Percentiles rank a stretch among this genome's conserved stretches.
Conservation (phyloP, 2,329 filamentous ascomycete species). For the Ophiostoma quercus region DNA sequence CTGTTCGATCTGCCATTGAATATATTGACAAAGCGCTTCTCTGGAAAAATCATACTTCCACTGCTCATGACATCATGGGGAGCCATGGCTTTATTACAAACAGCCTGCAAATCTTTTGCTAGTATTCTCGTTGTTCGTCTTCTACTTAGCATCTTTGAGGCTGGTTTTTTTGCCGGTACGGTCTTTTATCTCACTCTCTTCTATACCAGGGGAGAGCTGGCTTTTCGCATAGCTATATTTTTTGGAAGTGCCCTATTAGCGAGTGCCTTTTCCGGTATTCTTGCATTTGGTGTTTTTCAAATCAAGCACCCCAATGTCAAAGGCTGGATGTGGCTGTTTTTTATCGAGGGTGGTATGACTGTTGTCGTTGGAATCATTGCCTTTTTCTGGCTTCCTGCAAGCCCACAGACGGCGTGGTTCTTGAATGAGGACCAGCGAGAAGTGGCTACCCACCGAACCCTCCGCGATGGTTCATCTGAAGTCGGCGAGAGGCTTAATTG, state of each 20-base stretch:
- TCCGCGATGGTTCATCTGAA: slow-evolving; percentile 25
- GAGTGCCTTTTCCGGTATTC: slow-evolving; percentile 57
- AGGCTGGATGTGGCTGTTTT: slow-evolving; percentile 26
- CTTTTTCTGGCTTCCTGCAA: slow-evolving; percentile 27
- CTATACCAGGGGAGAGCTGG: slow-evolving; percentile 65
- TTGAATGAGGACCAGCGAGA: slow-evolving; percentile 25
- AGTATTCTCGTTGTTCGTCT: slow-evolving; percentile 63
- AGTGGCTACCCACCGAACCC: slow-evolving; percentile 24
- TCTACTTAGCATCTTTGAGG: slow-evolving; percentile 65
- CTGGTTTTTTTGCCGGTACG: slow-evolving; percentile 64
- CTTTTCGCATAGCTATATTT: slow-evolving; percentile 64
- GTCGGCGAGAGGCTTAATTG: slow-evolving; percentile 25
- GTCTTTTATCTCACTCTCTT: slow-evolving; percentile 56
- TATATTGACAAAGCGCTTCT: slow-evolving; percentile 64
- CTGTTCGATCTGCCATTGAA: slow-evolving; percentile 60
- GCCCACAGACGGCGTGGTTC: slow-evolving; percentile 25
- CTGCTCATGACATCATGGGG: slow-evolving; percentile 63
- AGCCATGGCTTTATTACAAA: slow-evolving; percentile 55
- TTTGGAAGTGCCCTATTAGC: slow-evolving; percentile 23
- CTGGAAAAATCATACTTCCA: slow-evolving; percentile 58
- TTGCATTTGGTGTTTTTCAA: slow-evolving; percentile 48
- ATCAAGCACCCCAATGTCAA: slow-evolving; percentile 32
- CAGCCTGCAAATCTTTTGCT: slow-evolving; percentile 54
- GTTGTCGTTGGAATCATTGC: slow-evolving; percentile 26
- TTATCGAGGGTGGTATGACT: slow-evolving; percentile 28